phyloP scores from a whole-genome alignment of 352 stramenopile genomes.

The Thalassiosira mediterranea region DNA sequence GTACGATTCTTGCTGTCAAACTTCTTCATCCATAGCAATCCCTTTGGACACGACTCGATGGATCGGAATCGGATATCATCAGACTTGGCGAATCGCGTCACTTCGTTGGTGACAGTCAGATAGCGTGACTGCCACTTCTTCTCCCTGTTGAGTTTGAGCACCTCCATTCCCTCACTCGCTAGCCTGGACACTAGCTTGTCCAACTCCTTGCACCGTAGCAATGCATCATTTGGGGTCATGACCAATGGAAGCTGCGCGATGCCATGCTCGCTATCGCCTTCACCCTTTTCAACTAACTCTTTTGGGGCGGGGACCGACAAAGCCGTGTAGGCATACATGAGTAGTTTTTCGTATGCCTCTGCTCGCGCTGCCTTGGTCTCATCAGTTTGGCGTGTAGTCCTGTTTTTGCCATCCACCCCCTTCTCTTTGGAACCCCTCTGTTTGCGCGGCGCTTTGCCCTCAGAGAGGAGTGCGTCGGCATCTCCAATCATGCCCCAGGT shows the following conservation, averaged over 20 bases:
- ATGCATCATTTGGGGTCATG: constrained; percentile 7
- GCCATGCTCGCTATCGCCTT: background rate
- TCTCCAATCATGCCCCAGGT: no score
- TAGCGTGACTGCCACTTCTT: constrained; percentile 71
- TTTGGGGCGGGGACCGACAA: constrained; percentile 30
- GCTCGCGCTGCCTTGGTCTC: constrained; percentile 23
- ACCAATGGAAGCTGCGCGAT: background rate
- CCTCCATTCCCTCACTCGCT: constrained; percentile 53
- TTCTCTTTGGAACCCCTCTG: no score
- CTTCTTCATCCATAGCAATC: constrained; percentile 74
- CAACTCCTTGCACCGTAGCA: constrained; percentile 25
- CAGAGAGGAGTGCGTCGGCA: no score
- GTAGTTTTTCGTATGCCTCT: constrained; percentile 35
- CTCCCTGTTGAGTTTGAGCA: constrained; percentile 72
- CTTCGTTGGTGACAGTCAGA: constrained; percentile 71
- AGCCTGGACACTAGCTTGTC: constrained; percentile 30
- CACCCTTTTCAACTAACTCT: constrained; percentile 34
- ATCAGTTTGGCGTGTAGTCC: no score
- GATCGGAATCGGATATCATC: constrained; percentile 28
- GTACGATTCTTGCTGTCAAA: constrained; percentile 56
- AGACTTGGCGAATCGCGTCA: constrained; percentile 24
- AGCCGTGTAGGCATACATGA: constrained; percentile 45
- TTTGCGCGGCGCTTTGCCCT: no score
- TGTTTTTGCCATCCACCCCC: no score
- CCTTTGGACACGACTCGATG: constrained; percentile 58